Base-by-base conservation (phyloP, 495 filamentous ascomycete genomes). In the Aspergillus nidulans region DNA sequence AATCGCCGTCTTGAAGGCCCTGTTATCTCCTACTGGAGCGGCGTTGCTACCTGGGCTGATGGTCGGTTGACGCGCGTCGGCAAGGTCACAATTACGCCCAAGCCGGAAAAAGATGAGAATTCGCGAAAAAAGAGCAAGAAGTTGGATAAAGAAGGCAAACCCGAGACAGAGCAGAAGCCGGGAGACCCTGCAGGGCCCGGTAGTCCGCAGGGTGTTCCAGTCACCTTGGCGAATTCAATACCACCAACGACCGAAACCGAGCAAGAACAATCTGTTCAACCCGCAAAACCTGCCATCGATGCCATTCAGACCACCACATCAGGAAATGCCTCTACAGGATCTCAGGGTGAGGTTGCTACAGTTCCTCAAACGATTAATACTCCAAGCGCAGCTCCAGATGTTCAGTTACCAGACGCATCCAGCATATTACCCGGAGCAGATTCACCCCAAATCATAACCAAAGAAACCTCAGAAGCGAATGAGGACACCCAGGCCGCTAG, bases 11-110 rank as follows among this genome's bases (percentile, higher is more conserved):
- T 97, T 15, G 86, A 90, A 51, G 94, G 94, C 1, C 91, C 94
- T 1, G 90, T 97, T 10, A 84, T 97, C 40, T 90, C 89, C 15
- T 94, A 86, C 69, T 98, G 89, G 87, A 97, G 92, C 69, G 94
- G 94, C 9, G 75, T 88, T 55, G 90, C 85, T 42, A 84, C 87
- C 53, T 88, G 87, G 79, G 76, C 74, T 43, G 86, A 89, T 67
- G 90, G 87, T 25, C 88, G 86, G 62, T 72, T 92, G 53, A 86
- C 82, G 61, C 84, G 85, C 57, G 81, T 91, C 38, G 87, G 86
- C 49, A 88, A 87, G 62, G 72, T 83, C 48, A 81, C 85, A 7
- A 79, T 87, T 18, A 81, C 80, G 34, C 57, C 63, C 6, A 77
- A 76, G 58, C 56, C 63, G 10, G 70, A 76, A 21, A 75, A 75